Evolutionary conservation across 805 yeast genomes (phyloP), one percentile per base, ranked within the genome.

Genomic region (Yarrowia keelungensis): DNA sequence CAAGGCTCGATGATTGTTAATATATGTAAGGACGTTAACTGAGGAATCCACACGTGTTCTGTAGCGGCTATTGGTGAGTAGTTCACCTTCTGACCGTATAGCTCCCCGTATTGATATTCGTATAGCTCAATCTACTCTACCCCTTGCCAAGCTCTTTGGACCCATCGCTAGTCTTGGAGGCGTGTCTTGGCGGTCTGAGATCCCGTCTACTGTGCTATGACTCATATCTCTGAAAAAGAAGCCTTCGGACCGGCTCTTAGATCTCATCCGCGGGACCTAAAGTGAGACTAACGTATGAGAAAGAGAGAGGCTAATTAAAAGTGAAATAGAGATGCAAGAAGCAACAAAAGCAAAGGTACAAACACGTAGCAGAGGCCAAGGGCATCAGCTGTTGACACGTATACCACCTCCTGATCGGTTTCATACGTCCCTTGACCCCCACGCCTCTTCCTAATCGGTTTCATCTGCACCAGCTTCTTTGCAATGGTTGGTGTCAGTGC

Each of bases 401-500:
- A 26, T 26, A 26, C 7, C 32, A 5, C 32, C 32, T 26, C 32
- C 32, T 26, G 32, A 26, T 1, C 32, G 4, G 32, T 26, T 26
- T 26, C 32, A 26, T 26, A 26, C 32, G 32, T 26, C 32, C 32
- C 32, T 26, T 22, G 32, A 43, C 47, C 49, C 49, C 32, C 49
- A 46, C 38, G 11, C 10, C 14, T 50, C 56, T 26, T 26, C 32
- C 32, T 26, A 26, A 5, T 26, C 32, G 32, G 32, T 26, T 26
- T 26, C 7, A 26, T 26, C 32, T 32, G 54, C 54, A 11, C 56
- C 56, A 35, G 56, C 56, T 26, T 26, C 5, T n/a, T 7, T 32
- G 8, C 39, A 35, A 16, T 11, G 56, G 56, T 51, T 35, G 56
- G 56, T 16, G n/a, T 51, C 56, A 2, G 11, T 51, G 56, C 56